These are phyloP conservation scores for Rhodotorula sp. DNA, from an alignment of 1,284 basidiomycete genomes.

Conservation along the genomic window DNA sequence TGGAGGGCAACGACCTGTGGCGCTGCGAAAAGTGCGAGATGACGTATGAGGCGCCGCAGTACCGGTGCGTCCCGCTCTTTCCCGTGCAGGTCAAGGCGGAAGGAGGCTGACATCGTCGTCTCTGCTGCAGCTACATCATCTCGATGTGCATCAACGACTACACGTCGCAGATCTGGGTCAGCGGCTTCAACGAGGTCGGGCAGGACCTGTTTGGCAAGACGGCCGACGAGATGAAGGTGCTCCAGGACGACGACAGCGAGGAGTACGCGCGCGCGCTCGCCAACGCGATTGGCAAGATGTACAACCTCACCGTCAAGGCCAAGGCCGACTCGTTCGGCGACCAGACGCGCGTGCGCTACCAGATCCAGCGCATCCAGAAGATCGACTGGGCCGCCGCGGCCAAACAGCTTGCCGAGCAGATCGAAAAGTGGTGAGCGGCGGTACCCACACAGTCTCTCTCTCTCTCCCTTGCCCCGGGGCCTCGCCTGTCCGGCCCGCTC, in stretches of 20 bases:
- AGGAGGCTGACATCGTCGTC: too few relatives aligned
- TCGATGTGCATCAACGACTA: slow-evolving; percentile 85
- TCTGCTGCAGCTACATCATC: slow-evolving; percentile 75
- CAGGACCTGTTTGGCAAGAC: slow-evolving; percentile 71
- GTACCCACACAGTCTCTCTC: too few relatives aligned
- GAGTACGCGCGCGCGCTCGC: slow-evolving; percentile 66
- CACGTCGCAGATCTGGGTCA: slow-evolving; percentile 87
- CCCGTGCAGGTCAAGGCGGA: too few relatives aligned
- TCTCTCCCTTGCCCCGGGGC: too few relatives aligned
- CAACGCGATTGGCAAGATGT: slow-evolving; percentile 68
- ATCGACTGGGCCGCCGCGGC: slow-evolving; percentile 74
- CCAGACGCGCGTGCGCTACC: slow-evolving; percentile 72
- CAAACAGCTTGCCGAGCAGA: slow-evolving; percentile 44
- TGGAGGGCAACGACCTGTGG: slow-evolving; percentile 68
- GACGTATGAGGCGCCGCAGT: slow-evolving; percentile 69
- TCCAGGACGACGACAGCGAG: slow-evolving; percentile 69
- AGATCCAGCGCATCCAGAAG: slow-evolving; percentile 66
- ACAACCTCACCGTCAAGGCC: slow-evolving; percentile 82
- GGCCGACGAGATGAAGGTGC: slow-evolving; percentile 74
- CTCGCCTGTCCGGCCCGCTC: too few relatives aligned
- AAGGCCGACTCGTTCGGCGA: slow-evolving; percentile 83
- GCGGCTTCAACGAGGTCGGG: slow-evolving; percentile 94
- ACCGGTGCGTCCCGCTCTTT: slow-evolving; percentile 62
- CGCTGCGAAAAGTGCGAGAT: slow-evolving; percentile 92
- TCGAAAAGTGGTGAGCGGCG: slow-evolving; percentile 22